Base-by-base conservation (phyloP, 257 asterid species). In the Fraxinus cuspidata region DNA sequence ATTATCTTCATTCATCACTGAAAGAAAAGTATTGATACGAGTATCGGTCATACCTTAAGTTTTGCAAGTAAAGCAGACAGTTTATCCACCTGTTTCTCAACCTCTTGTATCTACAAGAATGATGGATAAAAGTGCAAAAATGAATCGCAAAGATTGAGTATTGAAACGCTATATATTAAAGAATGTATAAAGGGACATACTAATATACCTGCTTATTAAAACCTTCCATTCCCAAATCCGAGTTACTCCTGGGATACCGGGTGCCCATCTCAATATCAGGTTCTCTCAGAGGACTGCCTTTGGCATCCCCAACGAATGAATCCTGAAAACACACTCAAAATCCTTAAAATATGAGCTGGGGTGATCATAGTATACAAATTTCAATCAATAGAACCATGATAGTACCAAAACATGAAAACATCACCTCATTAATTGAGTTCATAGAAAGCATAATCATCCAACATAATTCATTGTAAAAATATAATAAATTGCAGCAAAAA, bases 251-350 rank as follows among this genome's bases (percentile, higher is more conserved):
- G n/a, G 87, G 83, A 79, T 75, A 32, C 70, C 84, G 88, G 27
- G 73, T 66, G 49, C 97, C 96, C 96, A 90, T 90, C 87, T 92
- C 97, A 31, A 92, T 87, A 82, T 89, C 97, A 3, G 80, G 79
- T 64, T 81, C 90, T 71, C 90, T 76, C 5, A 85, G 74, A 47
- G 88, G 73, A 80, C 75, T 78, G 66, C 78, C 91, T 70, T 83
- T 86, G 53, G 69, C 87, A 77, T 84, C 91, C 51, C 86, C 37
- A 4, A 83, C 93, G 71, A 84, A 90, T 4, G 96, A 87, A 72
- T 92, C 97, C 96, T 90, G 80, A 34, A 76, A 79, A 51, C 34
- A 47, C 18, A 38, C 63, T 31, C 73, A 51, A 84, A 58, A 27
- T 60, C 53, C 70, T 65, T 40, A 65, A 23, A 69, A 28, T 13